Base-by-base conservation (phyloP, 78 protist species). In the Dictyostelium intermedium region DNA sequence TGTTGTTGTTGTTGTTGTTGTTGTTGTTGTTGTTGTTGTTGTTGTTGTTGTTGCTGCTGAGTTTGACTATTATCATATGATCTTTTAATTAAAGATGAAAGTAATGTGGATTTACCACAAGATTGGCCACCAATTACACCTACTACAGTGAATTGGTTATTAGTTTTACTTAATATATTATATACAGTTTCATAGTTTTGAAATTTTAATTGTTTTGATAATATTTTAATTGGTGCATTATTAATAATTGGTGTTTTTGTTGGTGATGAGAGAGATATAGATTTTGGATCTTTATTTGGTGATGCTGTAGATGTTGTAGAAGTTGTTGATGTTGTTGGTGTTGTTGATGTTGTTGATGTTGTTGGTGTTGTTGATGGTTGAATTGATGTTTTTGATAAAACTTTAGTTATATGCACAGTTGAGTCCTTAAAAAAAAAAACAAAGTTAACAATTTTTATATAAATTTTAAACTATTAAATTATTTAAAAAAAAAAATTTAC, bases 121-220 rank as follows among this genome's bases (percentile, higher is more conserved):
- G 94, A 89, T 66, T 89, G 94, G 1, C 87, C 80, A 11, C 94
- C 94, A 20, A 89, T 39, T 23, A 89, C 73, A 43, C 94, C 87
- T 20, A 89, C 60, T 2, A 89, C 94, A 47, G 83, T 89, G 39
- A 89, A 89, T n/a, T 70, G 72, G 25, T 13, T 25, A 70, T 89
- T 82, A 9, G 37, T 53, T 60, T 60, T 82, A 25, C 32, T 32
- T 35, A 39, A 82, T 47, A 80, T 1, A 14, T 80, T 80, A 45
- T 25, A 41, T 30, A 76, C 41, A 39, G 27, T 20, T 39, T 76
- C 82, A 76, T 39, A 76, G 16, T 76, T 76, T 39, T 39, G 30
- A 76, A 76, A 76, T 23, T 76, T 76, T 76, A 76, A 76, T 30
- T 76, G 47, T 39, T 76, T 76, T 34, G 82, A 76, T 76, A 76